Conservation (phyloP, 164 flowering plant species). For the Aristolochia californica region DNA sequence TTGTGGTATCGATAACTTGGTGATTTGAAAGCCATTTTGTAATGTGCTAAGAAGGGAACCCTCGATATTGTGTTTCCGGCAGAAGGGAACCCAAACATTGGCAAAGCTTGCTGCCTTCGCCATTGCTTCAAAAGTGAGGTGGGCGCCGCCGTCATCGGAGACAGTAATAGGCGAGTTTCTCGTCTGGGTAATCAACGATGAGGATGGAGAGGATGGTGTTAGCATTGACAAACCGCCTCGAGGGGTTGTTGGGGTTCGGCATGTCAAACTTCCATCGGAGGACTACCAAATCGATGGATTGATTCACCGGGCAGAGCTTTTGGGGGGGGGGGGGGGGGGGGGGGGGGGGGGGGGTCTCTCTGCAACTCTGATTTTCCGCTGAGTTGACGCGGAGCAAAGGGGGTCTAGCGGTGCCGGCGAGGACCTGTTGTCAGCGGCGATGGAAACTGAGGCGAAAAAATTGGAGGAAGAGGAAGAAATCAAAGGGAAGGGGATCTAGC, state of each 20-base stretch:
- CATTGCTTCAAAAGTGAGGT: constrained; percentile 74
- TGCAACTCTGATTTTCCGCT: too few species aligned
- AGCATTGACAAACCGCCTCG: constrained; percentile 62
- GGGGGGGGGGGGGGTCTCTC: too few species aligned
- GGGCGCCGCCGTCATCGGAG: constrained; percentile 79
- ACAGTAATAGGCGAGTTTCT: constrained; percentile 62
- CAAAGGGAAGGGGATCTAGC: too few species aligned
- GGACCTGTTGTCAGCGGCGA: too few species aligned
- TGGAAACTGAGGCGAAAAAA: too few species aligned
- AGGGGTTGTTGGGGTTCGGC: constrained; percentile 60
- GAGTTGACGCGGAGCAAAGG: too few species aligned
- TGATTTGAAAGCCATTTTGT: too few species aligned
- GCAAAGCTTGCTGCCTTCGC: constrained; percentile 82
- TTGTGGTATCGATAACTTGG: too few species aligned
- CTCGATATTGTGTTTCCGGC: constrained; percentile 61
- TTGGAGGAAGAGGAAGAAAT: too few species aligned
- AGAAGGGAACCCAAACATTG: constrained; percentile 75
- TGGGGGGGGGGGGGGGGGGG: too few species aligned
- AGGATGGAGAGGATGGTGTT: constrained; percentile 70
- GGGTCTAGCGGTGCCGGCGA: too few species aligned
- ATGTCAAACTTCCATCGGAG: constrained; percentile 59
- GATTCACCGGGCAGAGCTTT: constrained; percentile 52
- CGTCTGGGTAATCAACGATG: constrained; percentile 62
- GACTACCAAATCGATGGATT: constrained; percentile 41
- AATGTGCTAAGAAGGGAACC: too few species aligned